Evolutionary conservation across 1,284 basidiomycete species (phyloP).

Genomic region (Coriolopsis trogii): DNA sequence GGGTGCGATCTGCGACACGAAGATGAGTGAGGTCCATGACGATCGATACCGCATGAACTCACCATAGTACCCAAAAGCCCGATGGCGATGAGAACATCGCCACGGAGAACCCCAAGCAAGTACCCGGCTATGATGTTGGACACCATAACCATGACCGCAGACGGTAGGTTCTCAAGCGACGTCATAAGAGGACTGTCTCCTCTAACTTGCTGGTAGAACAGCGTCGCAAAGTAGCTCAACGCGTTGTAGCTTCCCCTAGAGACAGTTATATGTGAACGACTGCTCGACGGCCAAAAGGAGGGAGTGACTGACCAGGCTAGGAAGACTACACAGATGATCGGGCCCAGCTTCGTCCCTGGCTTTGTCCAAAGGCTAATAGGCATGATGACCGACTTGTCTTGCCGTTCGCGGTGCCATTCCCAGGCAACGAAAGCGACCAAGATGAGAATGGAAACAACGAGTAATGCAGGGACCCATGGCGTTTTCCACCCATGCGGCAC

Average conservation of each 20-base stretch:
- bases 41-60: background rate
- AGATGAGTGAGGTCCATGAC: background rate
- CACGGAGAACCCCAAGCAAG: conserved; percentile 31
- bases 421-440: conserved; percentile 36
- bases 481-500: conserved; percentile 37
- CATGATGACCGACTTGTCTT: conserved; percentile 34
- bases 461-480: conserved; percentile 36
- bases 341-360: conserved; percentile 35
- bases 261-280: background rate
- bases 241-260: conserved; percentile 33
- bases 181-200: conserved; percentile 35
- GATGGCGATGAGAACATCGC: conserved; percentile 32
- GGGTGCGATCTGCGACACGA: conserved; percentile 31
- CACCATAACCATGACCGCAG: conserved; percentile 33
- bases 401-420: conserved; percentile 36
- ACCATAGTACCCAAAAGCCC: conserved; percentile 34
- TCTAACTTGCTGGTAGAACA: conserved; percentile 40
- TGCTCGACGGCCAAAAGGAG: background rate
- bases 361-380: conserved; percentile 40
- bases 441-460: conserved; percentile 33
- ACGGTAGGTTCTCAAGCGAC: conserved; percentile 19
- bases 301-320: conserved; percentile 36
- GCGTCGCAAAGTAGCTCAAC: conserved; percentile 33
- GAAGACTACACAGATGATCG: conserved; percentile 35
- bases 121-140: conserved; percentile 34